Conservation (phyloP, 371 early-diverging fungal genomes). For the Batrachochytrium dendrobatidis region DNA sequence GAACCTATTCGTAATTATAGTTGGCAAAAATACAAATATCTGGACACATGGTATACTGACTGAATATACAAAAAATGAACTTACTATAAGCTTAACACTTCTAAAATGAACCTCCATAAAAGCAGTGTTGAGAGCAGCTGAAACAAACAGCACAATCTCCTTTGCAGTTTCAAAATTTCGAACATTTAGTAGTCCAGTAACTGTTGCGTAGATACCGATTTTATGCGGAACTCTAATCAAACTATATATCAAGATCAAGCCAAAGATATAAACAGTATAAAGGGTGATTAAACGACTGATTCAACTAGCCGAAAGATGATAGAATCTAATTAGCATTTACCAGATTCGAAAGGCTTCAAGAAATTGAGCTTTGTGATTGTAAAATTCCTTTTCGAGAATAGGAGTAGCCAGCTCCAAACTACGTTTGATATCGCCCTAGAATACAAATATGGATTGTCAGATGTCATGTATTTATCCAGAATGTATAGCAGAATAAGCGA, state of each 20-base stretch:
- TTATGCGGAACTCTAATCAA: slow-evolving; percentile 72
- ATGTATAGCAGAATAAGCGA: too few species aligned
- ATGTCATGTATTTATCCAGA: too few species aligned
- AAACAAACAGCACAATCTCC: slow-evolving; percentile 47
- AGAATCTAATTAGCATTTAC: neutral
- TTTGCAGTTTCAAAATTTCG: slow-evolving; percentile 45
- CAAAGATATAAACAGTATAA: slow-evolving; percentile 28
- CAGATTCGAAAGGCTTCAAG: neutral
- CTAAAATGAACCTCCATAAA: slow-evolving; percentile 51
- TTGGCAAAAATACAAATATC: neutral
- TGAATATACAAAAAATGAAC: slow-evolving; percentile 8
- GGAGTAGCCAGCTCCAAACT: neutral
- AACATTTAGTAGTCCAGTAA: slow-evolving; percentile 68
- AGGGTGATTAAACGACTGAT: slow-evolving; percentile 52
- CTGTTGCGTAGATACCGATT: slow-evolving; percentile 66
- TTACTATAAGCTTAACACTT: slow-evolving; percentile 60
- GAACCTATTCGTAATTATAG: slow-evolving; percentile 29
- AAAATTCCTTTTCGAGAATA: slow-evolving; percentile 3
- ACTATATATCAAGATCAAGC: slow-evolving; percentile 27
- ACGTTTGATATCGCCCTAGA: too few species aligned
- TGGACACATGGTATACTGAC: too few species aligned
- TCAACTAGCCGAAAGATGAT: slow-evolving; percentile 31
- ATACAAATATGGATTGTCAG: too few species aligned
- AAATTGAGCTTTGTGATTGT: neutral
- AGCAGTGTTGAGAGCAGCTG: slow-evolving; percentile 44